Percentiles rank a stretch among this genome's conserved stretches.
Evolutionary conservation across 768 basidiomycete species (phyloP).

Genomic region (Serendipita sp.): DNA sequence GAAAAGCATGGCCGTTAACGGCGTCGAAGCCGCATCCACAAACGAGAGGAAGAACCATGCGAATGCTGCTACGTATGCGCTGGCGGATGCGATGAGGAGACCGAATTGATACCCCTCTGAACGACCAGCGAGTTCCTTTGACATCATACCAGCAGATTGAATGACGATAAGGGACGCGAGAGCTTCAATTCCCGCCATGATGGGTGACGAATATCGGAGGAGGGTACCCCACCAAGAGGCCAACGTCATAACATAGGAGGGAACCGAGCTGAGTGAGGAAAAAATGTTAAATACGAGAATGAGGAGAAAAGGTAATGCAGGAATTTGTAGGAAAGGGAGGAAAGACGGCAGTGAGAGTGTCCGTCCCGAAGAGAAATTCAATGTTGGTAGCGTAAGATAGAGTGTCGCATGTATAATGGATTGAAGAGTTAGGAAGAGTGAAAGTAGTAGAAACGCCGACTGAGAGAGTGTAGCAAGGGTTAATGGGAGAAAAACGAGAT

Average conservation of each 20-base stretch:
- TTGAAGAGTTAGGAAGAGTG: constrained; percentile 58
- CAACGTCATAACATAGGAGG: constrained; percentile 22
- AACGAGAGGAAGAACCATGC: constrained; percentile 80
- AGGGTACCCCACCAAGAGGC: constrained; percentile 58
- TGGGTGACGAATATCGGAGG: constrained; percentile 53
- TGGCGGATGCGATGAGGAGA: constrained; percentile 58
- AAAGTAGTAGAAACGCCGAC: constrained; percentile 65
- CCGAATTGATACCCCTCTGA: constrained; percentile 65
- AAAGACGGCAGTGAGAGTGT: constrained; percentile 48
- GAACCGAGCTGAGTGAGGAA: constrained; percentile 26
- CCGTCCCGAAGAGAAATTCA: constrained; percentile 5
- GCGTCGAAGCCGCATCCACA: constrained; percentile 65
- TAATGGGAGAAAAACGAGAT: constrained; percentile 61
- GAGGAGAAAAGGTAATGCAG: constrained; percentile 74
- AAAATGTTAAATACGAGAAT: constrained; percentile 79
- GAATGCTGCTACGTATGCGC: constrained; percentile 63
- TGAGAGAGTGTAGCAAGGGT: constrained; percentile 71
- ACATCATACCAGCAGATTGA: constrained; percentile 65
- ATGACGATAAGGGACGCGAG: constrained; percentile 70
- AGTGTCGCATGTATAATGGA: constrained; percentile 73
- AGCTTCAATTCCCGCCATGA: constrained; percentile 71
- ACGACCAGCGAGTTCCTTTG: constrained; percentile 52
- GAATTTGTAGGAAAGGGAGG: constrained; percentile 65
- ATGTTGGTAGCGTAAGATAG: constrained; percentile 23
- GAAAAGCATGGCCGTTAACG: constrained; percentile 75